A percentile compares a stretch with the other conserved stretches of the same genome.
These are phyloP conservation scores for Fraxinus ornus DNA, from an alignment of 305 asterid species.

Conservation along the genomic window DNA sequence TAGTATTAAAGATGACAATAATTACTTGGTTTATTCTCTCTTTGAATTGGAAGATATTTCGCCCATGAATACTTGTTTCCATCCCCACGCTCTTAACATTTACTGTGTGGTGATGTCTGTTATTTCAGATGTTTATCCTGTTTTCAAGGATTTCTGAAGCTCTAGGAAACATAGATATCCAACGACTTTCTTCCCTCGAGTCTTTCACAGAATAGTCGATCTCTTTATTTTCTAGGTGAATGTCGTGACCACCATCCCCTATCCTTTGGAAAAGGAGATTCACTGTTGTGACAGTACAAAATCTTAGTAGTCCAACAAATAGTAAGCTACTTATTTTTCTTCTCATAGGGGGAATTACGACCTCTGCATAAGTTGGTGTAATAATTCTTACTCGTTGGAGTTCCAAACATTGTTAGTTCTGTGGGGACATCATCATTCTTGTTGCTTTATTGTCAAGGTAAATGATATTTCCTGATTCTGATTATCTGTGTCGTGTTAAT, in stretches of 20 bases:
- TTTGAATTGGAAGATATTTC: neutral
- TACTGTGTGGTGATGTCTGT: neutral
- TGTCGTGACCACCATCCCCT: neutral
- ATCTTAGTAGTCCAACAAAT: neutral
- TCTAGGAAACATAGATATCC: neutral
- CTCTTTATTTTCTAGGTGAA: slow-evolving; percentile 1
- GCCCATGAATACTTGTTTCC: neutral
- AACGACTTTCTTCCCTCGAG: neutral
- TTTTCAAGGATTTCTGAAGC: neutral
- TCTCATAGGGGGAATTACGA: neutral
- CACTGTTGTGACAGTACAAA: neutral
- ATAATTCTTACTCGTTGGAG: neutral
- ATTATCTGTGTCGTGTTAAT: slow-evolving; percentile 15
- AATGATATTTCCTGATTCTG: slow-evolving; percentile 22
- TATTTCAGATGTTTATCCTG: neutral
- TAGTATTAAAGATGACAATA: neutral
- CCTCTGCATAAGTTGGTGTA: neutral
- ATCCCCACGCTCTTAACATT: neutral
- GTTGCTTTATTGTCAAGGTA: slow-evolving; percentile 5
- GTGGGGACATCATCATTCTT: slow-evolving; percentile 9
- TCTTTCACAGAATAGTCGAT: neutral
- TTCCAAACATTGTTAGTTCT: neutral
- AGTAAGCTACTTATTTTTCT: neutral
- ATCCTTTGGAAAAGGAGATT: neutral
- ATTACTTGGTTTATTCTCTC: neutral